Evolutionary conservation across 2,329 filamentous ascomycete species (phyloP).

Genomic region (Nemania sp.): DNA sequence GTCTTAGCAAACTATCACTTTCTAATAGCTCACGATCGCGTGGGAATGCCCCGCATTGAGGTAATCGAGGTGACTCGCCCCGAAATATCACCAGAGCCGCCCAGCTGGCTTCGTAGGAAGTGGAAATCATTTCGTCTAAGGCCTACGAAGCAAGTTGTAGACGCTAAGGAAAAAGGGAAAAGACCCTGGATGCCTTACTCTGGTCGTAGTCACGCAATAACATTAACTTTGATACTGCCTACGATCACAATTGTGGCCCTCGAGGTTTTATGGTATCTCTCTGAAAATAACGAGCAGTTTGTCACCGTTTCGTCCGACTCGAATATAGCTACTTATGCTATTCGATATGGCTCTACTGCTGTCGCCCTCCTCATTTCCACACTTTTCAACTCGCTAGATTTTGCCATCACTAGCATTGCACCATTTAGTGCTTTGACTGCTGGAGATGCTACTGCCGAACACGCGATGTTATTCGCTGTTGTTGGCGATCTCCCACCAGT

Average conservation of each 20-base stretch:
- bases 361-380: too few species aligned
- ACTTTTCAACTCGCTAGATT: too few species aligned
- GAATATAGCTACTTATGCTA: constrained; percentile 11
- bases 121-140: too few species aligned
- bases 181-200: constrained; percentile 15
- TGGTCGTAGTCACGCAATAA: constrained; percentile 9
- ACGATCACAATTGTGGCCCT: constrained; percentile 9
- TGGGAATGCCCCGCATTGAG: too few species aligned
- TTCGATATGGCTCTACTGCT: not conserved
- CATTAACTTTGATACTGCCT: constrained; percentile 7
- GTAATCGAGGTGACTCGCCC: too few species aligned
- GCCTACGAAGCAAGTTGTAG: too few species aligned
- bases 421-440: too few species aligned
- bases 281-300: constrained; percentile 7
- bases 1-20: too few species aligned
- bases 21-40: too few species aligned
- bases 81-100: too few species aligned
- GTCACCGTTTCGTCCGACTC: constrained; percentile 9
- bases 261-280: constrained; percentile 4
- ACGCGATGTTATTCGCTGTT: constrained; percentile 1
- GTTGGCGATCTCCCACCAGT: constrained; percentile 7
- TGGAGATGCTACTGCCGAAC: not conserved
- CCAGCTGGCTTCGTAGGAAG: too few species aligned
- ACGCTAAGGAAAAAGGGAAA: not conserved
- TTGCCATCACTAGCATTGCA: too few species aligned